These are phyloP conservation scores for Coemansia sp. DNA, from an alignment of 192 early-diverging fungal species.

Conservation along the genomic window DNA sequence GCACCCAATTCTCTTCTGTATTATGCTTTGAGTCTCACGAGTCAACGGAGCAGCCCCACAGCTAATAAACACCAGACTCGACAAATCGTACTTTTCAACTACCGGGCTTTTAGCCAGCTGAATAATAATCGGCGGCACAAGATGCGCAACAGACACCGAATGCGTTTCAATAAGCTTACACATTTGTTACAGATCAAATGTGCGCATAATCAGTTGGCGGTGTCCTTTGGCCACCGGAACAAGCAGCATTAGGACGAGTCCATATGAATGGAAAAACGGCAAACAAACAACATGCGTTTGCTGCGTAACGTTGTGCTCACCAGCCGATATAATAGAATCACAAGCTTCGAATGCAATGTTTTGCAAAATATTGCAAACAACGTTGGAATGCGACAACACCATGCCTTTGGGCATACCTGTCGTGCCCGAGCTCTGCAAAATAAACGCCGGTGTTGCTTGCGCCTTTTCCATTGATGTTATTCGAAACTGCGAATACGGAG, in stretches of 20 bases:
- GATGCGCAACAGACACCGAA: slow-evolving; percentile 61
- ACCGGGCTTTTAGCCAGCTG: slow-evolving; percentile 72
- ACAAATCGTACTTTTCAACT: slow-evolving; percentile 70
- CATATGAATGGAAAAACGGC: slow-evolving; percentile 78
- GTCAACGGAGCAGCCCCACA: slow-evolving; percentile 81
- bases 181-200: slow-evolving; percentile 68
- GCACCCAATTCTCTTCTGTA: slow-evolving; percentile 43
- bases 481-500: slow-evolving; percentile 27
- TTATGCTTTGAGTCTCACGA: slow-evolving; percentile 59
- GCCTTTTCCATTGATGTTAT: slow-evolving; percentile 18
- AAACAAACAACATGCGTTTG: slow-evolving; percentile 34
- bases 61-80: slow-evolving; percentile 59
- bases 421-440: slow-evolving; percentile 50
- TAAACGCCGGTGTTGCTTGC: slow-evolving; percentile 32
- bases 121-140: slow-evolving; percentile 68
- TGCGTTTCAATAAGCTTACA: slow-evolving; percentile 66
- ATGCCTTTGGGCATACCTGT: slow-evolving; percentile 77
- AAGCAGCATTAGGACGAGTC: slow-evolving; percentile 52
- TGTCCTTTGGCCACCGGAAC: slow-evolving; percentile 45
- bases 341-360: slow-evolving; percentile 47
- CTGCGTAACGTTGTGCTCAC: slow-evolving; percentile 9
- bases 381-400: slow-evolving; percentile 73
- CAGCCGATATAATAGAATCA: slow-evolving; percentile 13
- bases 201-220: slow-evolving; percentile 68
- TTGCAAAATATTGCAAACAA: slow-evolving; percentile 72